Percentiles rank a stretch among this genome's conserved stretches.
These are phyloP conservation scores for Intubia oerlemansii DNA, from an alignment of 2,329 filamentous ascomycete genomes.

Conservation along the genomic window DNA sequence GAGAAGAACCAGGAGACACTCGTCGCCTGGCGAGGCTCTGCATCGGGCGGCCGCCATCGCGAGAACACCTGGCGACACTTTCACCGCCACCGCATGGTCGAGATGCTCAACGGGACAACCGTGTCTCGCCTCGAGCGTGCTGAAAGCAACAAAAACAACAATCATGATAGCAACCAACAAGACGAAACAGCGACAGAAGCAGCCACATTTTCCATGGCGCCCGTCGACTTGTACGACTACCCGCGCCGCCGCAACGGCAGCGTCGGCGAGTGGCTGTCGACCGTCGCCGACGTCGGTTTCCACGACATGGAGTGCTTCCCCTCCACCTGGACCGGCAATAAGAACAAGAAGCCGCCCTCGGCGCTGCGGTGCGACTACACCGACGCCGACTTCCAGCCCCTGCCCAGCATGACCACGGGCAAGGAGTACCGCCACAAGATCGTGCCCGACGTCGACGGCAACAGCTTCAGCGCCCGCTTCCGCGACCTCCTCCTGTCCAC, in stretches of 20 bases:
- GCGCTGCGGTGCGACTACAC: conserved; percentile 21
- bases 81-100: conserved; percentile 48
- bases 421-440: conserved; percentile 38
- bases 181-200: conserved; percentile 15
- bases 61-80: conserved; percentile 42
- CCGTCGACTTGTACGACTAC: conserved; percentile 20
- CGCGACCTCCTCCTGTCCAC: conserved; percentile 41
- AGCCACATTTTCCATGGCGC: conserved; percentile 27
- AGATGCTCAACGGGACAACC: conserved; percentile 44
- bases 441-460: conserved; percentile 51
- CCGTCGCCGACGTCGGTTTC: conserved; percentile 23
- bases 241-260: conserved; percentile 12
- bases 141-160: conserved; percentile 6
- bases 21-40: conserved; percentile 43
- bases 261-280: conserved; percentile 20
- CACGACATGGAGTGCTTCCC: conserved; percentile 18
- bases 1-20: conserved; percentile 34
- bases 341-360: too few relatives aligned
- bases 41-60: conserved; percentile 33
- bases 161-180: too few relatives aligned
- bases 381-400: conserved; percentile 14
- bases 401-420: conserved; percentile 18
- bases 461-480: conserved; percentile 41
- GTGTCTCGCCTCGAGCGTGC: conserved; percentile 24
- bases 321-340: conserved; percentile 8